Evolutionary conservation across 75 land plant species (phyloP).

Genomic region (Sequoiadendron giganteum): DNA sequence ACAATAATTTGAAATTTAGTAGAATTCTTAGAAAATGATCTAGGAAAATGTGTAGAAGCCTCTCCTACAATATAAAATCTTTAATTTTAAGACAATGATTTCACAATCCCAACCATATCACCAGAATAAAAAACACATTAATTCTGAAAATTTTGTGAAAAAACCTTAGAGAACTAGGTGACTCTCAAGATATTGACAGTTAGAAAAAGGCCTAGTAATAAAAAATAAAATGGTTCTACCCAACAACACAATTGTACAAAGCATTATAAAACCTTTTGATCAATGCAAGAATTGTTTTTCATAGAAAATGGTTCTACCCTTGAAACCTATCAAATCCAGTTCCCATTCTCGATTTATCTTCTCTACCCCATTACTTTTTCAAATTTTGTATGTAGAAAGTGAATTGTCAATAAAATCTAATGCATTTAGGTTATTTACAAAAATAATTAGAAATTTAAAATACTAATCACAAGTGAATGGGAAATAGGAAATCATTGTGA

Average conservation of each 20-base stretch:
- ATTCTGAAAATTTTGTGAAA: neutral
- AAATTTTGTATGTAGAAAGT: no score
- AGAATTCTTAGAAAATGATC: neutral
- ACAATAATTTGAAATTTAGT: neutral
- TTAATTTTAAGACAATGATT: neutral
- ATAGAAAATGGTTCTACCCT: neutral
- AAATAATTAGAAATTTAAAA: no score
- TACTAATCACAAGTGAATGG: no score
- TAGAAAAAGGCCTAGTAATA: neutral
- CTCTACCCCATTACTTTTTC: no score
- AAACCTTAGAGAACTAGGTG: neutral
- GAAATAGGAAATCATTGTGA: no score
- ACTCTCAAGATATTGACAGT: neutral
- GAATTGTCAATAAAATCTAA: no score
- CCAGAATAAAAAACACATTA: neutral
- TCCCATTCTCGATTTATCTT: no score
- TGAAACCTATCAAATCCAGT: no score
- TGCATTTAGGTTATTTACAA: no score
- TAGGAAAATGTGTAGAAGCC: neutral
- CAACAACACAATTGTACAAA: neutral
- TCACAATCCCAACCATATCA: neutral
- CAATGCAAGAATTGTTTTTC: neutral
- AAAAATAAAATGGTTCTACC: neutral
- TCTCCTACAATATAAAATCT: neutral
- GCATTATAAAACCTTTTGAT: constrained; percentile 5